phyloP scores from a whole-genome alignment of 1,284 basidiomycete genomes.

The Malassezia psittaci region DNA sequence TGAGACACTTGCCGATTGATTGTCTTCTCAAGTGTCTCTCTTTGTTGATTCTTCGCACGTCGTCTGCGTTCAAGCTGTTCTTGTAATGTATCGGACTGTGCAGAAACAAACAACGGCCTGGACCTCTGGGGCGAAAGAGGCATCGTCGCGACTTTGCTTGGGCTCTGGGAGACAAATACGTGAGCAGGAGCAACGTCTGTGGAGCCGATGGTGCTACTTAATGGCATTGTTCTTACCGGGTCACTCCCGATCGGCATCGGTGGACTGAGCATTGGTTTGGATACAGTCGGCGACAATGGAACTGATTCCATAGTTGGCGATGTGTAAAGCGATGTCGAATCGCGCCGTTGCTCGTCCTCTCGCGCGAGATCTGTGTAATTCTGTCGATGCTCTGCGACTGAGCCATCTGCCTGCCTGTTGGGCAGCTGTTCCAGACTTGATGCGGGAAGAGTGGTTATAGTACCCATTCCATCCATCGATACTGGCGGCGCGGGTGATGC shows the following conservation, averaged over 20 bases:
- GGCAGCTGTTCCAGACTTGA: not conserved
- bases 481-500: not conserved
- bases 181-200: not conserved
- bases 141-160: not conserved
- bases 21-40: not conserved
- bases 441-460: not conserved
- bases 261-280: not conserved
- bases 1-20: not conserved
- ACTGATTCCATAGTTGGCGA: not conserved
- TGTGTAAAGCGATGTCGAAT: not conserved
- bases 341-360: not conserved
- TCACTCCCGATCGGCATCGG: not conserved
- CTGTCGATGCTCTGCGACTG: not conserved
- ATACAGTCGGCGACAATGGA: not conserved
- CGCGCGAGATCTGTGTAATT: not conserved
- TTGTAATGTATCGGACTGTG: constrained; percentile 2
- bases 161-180: not conserved
- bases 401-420: not conserved
- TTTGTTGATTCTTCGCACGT: not conserved
- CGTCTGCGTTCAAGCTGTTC: constrained; percentile 5
- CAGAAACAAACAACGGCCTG: not conserved
- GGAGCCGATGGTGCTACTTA: too few species aligned
- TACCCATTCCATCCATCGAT: not conserved
- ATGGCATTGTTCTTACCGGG: too few species aligned
- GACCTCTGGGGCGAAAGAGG: not conserved